Percentiles rank a stretch among this genome's conserved stretches.
Conservation (phyloP, 352 stramenopile species). For the Phytophthora pistaciae region DNA sequence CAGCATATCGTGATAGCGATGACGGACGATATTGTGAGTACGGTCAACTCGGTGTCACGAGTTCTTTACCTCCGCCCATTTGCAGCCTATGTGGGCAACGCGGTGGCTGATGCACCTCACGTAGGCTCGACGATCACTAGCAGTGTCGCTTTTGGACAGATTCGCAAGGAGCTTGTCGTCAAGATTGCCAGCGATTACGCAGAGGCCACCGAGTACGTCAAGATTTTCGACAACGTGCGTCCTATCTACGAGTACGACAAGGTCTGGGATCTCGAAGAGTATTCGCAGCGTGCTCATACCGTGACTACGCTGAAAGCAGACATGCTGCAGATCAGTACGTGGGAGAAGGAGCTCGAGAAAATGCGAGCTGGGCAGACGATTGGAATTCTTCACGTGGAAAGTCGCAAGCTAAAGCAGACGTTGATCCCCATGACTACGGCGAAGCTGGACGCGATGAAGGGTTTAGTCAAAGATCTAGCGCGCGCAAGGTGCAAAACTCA, state of each 20-base stretch:
- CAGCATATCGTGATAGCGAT: slow-evolving; percentile 90
- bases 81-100: slow-evolving; percentile 75
- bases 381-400: slow-evolving; percentile 94
- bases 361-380: slow-evolving; percentile 93
- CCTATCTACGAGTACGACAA: slow-evolving; percentile 94
- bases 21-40: slow-evolving; percentile 90
- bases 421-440: slow-evolving; percentile 93
- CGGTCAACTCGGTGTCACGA: slow-evolving; percentile 89
- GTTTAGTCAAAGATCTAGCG: slow-evolving; percentile 92
- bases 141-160: slow-evolving; percentile 78
- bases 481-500: slow-evolving; percentile 89
- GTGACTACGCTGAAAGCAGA: slow-evolving; percentile 90
- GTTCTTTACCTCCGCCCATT: slow-evolving; percentile 93
- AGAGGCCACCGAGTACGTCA: slow-evolving; percentile 91
- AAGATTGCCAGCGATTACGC: slow-evolving; percentile 91
- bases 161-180: slow-evolving; percentile 76
- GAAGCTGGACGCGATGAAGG: slow-evolving; percentile 94
- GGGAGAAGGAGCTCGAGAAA: slow-evolving; percentile 95
- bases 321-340: slow-evolving; percentile 92
- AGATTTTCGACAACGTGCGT: slow-evolving; percentile 93
- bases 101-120: slow-evolving; percentile 75
- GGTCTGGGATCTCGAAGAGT: slow-evolving; percentile 92
- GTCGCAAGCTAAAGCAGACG: slow-evolving; percentile 93
- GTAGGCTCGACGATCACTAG: slow-evolving; percentile 80
- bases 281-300: slow-evolving; percentile 81